Evolutionary conservation across 1,284 basidiomycete genomes (phyloP), one percentile per base, ranked within the genome.

Genomic region (Austropuccinia psidii): DNA sequence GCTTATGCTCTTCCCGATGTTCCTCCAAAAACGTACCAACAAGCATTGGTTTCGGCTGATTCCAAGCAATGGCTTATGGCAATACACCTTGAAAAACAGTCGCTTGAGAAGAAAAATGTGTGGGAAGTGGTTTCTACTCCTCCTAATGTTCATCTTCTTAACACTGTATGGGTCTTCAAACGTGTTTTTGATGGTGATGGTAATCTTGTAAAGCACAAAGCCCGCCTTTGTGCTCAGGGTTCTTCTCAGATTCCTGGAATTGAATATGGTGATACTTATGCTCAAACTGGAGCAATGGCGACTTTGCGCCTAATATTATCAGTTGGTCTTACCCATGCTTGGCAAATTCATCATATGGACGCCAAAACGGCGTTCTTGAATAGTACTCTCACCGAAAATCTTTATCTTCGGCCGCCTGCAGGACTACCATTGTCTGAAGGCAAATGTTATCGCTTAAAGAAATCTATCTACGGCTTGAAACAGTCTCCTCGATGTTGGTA

Each of bases 381-480:
- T 37, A 17, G 27, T 11, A 37, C 4, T 21, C 35, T 43, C 7
- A 35, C 33, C 15, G 35, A 61, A 8, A 35, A 29, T 17, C 27
- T 55, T 15, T 55, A 55, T 31, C 52, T 55, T 55, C 21, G 27
- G 6, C 17, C n/a, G 8, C 33, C 58, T 7, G 31, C 33, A 4
- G 58, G 35, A n/a, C 7, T 37, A 4, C 9, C 39, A 15, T 15
- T 39, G 9, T 24, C 60, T 15, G 3, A 21, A 13, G 35, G 37
- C 39, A 29, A 62, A 21, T 39, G 35, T 41, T 37, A 24, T 24
- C 31, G 27, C 11, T 24, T 62, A n/a, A 39, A 19, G 27, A 27
- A 41, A 41, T 62, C 60, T 24, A 24, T 62, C 35, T 62, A 61
- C 35, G 58, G 39, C 3, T 39, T 61, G 58, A 61, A 61, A 27